Conservation (phyloP, 2,329 filamentous ascomycete genomes). For the Aureobasidium lini region DNA sequence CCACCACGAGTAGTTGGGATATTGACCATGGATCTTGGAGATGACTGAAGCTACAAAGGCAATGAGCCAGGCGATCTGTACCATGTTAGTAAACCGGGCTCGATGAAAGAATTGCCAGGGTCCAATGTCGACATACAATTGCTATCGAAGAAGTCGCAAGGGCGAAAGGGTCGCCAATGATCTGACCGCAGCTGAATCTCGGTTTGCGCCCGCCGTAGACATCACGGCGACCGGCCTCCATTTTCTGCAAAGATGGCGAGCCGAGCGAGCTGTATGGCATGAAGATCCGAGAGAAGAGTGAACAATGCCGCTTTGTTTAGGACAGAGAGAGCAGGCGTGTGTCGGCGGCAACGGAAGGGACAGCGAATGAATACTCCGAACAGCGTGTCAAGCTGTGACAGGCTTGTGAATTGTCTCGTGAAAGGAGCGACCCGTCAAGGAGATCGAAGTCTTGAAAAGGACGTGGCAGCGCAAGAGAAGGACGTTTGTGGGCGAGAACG, state of each 20-base stretch:
- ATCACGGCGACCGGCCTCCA: conserved; percentile 52
- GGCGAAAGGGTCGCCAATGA: conserved; percentile 92
- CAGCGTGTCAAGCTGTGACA: not conserved
- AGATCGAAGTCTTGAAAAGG: not conserved
- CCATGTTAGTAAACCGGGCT: not conserved
- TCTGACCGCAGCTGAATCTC: conserved; percentile 71
- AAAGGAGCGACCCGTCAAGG: not conserved
- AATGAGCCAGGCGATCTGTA: conserved; percentile 88
- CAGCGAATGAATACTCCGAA: not conserved
- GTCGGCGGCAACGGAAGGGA: not conserved
- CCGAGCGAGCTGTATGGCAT: conserved; percentile 57
- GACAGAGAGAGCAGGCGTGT: not conserved
- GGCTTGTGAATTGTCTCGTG: not conserved
- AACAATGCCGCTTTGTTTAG: not conserved
- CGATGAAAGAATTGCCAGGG: not conserved
- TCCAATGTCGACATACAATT: conserved; percentile 54
- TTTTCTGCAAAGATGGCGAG: conserved; percentile 71
- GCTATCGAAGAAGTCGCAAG: conserved; percentile 89
- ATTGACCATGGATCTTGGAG: conserved; percentile 51
- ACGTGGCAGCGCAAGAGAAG: conserved; percentile 5
- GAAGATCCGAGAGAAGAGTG: not conserved
- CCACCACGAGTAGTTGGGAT: conserved; percentile 92
- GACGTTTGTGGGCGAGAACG: conserved; percentile 7
- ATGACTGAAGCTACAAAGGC: conserved; percentile 82
- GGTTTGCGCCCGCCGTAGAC: conserved; percentile 38